Base-by-base conservation (phyloP, 345 rosid genomes). In the Isatis tinctoria region DNA sequence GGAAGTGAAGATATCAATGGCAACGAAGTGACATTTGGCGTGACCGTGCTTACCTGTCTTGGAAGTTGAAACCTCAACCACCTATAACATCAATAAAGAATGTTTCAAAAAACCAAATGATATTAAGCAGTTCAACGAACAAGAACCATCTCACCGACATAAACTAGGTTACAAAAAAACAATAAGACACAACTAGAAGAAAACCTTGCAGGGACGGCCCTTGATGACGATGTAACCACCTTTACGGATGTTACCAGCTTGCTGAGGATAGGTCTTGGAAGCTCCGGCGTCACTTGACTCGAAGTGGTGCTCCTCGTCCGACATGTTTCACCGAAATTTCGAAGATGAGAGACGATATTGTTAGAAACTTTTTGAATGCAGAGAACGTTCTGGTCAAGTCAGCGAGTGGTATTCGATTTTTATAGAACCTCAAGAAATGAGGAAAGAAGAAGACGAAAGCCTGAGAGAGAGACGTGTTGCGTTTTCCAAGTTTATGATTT, bases 1-100 rank as follows among this genome's bases (percentile, higher is more conserved):
- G 28, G 87, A 88, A 18, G 77, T 91, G 86, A 91, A 91, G 48
- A 91, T 91, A 74, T 91, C 97, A 74, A 91, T 87, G 33, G 76
- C 95, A 22, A 91, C 95, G 67, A 91, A 88, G 78, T 91, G 97
- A 78, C 97, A 91, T 75, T 88, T 91, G 17, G 97, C 95, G 60
- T 91, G 97, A 67, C 95, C 95, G 30, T 88, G 97, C 87, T 87
- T 91, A 4, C 94, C 92, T 0, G 97, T 87, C 85, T 91, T 88
- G 18, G 92, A 88, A 45, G 97, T 91, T 8, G 94, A 90, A 75
- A 88, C 97, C 79, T 90, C 92, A 65, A 83, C 92, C 64, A 90
- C 94, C 97, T 90, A 82, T 56, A 16, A 11, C 44, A 30, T 5
- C 26, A 37, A 61, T 22, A 24, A 22, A 4, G 18, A 58, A 7